Evolutionary conservation across 1,284 basidiomycete genomes (phyloP).

Genomic region (Laetiporus sulphureus): DNA sequence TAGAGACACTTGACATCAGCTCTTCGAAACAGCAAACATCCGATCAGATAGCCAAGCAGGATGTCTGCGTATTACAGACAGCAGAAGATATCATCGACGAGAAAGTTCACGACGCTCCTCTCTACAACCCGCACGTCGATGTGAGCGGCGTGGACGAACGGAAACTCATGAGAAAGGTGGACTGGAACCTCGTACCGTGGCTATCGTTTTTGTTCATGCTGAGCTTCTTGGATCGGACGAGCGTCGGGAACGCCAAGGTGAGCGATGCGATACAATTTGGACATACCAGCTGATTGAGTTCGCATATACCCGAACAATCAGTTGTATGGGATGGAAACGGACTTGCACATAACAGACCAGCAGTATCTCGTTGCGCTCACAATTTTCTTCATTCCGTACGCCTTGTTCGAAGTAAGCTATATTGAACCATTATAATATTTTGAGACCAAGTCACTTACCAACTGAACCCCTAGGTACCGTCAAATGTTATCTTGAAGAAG

Average conservation of each 20-base stretch:
- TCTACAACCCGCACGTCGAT: slow-evolving; percentile 49
- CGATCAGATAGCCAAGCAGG: not conserved
- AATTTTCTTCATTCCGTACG: slow-evolving; percentile 59
- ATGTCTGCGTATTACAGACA: not conserved
- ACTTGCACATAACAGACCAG: slow-evolving; percentile 50
- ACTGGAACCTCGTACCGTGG: slow-evolving; percentile 61
- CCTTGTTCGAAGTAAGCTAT: slow-evolving; percentile 48
- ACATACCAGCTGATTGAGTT: too few species aligned
- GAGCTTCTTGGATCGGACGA: slow-evolving; percentile 72
- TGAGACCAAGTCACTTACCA: too few species aligned
- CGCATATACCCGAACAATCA: too few species aligned
- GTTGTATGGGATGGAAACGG: slow-evolving; percentile 49
- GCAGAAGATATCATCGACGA: not conserved
- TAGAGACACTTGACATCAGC: not conserved
- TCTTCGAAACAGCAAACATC: not conserved
- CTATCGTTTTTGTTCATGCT: slow-evolving; percentile 68
- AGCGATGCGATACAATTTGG: too few species aligned
- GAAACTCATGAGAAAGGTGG: slow-evolving; percentile 60
- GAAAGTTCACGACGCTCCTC: not conserved
- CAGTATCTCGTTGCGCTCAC: slow-evolving; percentile 63
- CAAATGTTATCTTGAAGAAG: slow-evolving; percentile 64
- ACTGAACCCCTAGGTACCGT: slow-evolving; percentile 4
- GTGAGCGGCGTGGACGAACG: slow-evolving; percentile 52
- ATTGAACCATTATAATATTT: too few species aligned
- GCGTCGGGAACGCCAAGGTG: slow-evolving; percentile 77